Conservation (phyloP, 257 asterid species). For the Salvia hispanica region DNA sequence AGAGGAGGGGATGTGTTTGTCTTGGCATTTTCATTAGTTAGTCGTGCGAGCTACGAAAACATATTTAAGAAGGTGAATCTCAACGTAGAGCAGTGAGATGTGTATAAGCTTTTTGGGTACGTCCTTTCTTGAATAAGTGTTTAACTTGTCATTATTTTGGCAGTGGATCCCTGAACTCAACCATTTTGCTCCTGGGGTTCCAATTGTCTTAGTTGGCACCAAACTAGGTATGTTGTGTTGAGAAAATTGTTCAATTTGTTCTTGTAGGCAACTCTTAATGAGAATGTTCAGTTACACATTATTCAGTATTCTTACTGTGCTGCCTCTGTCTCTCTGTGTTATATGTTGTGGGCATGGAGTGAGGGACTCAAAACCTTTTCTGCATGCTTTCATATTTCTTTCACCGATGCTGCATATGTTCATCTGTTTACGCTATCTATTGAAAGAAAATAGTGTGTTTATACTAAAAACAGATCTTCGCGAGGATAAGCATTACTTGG, state of each 20-base stretch:
- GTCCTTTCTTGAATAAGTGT: background rate
- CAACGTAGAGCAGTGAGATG: background rate
- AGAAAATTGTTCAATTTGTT: background rate
- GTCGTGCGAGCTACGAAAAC: slow-evolving; percentile 97
- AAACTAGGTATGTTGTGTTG: slow-evolving; percentile 61
- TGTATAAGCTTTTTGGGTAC: background rate
- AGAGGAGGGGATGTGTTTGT: slow-evolving; percentile 95
- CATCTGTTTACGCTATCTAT: background rate
- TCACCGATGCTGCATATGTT: background rate
- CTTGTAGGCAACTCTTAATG: background rate
- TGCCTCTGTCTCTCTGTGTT: too few relatives aligned
- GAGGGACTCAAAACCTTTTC: background rate
- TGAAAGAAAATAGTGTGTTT: slow-evolving; percentile 10
- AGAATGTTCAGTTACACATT: too few relatives aligned
- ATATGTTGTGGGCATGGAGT: too few relatives aligned
- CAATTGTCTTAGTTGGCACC: slow-evolving; percentile 84
- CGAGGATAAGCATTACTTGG: slow-evolving; percentile 84
- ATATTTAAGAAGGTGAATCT: slow-evolving; percentile 72
- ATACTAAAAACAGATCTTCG: slow-evolving; percentile 68
- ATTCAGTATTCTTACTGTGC: too few relatives aligned
- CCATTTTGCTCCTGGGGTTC: slow-evolving; percentile 86
- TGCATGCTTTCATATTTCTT: background rate
- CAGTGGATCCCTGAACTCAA: slow-evolving; percentile 99
- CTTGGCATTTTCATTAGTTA: slow-evolving; percentile 83
- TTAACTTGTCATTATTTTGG: slow-evolving; percentile 33